Evolutionary conservation across 75 land plant species (phyloP).

Genomic region (Cryptomeria japonica): DNA sequence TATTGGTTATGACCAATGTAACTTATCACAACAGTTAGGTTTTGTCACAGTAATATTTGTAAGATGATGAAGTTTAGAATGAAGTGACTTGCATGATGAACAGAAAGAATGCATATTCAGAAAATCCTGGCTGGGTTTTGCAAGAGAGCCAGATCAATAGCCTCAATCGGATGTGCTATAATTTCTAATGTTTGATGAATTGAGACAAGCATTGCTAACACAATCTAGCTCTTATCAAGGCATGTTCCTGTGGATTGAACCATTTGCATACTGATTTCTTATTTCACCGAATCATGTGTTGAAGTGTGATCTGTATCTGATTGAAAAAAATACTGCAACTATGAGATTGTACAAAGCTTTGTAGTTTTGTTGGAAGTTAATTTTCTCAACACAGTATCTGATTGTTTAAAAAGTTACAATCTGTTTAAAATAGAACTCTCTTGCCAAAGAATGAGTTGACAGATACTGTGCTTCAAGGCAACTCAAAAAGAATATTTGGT

Average conservation of each 20-base stretch:
- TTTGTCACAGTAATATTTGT: background rate
- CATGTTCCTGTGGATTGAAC: background rate
- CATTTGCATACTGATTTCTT: background rate
- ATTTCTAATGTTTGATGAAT: background rate
- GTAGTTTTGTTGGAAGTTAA: background rate
- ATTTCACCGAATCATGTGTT: background rate
- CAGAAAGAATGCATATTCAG: background rate
- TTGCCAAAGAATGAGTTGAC: background rate
- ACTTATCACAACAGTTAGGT: background rate
- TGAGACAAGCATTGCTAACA: background rate
- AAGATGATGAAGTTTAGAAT: background rate
- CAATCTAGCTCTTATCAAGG: background rate
- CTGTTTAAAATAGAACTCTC: background rate
- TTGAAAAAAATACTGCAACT: background rate
- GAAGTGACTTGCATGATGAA: background rate
- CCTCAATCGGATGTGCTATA: background rate
- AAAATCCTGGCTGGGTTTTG: background rate
- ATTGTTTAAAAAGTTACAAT: background rate
- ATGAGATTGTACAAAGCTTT: background rate
- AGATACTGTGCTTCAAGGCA: background rate
- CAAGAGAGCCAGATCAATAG: background rate
- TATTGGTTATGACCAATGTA: background rate
- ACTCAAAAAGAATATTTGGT: background rate
- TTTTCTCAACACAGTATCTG: background rate
- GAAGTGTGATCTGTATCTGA: background rate